A percentile compares a stretch with the other conserved stretches of the same genome.
These are phyloP conservation scores for Acanthamoeba healyi DNA, from an alignment of 208 protist genomes.

Conservation along the genomic window DNA sequence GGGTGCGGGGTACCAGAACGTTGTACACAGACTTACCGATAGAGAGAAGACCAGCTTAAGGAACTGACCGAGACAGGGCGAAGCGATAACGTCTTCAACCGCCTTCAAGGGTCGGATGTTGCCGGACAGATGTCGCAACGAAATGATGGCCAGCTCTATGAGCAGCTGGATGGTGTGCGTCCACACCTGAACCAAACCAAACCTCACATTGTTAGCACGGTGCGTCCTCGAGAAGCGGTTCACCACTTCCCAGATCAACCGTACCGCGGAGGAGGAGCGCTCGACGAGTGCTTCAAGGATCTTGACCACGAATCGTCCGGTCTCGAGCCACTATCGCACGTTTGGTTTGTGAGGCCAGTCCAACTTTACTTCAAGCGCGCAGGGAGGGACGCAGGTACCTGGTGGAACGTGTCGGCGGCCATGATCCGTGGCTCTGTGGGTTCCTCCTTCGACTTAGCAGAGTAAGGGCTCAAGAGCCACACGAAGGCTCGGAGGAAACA, in stretches of 20 bases:
- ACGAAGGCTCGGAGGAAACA: conserved; percentile 5
- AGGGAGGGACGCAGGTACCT: neutral
- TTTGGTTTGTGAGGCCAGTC: neutral
- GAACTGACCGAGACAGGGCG: neutral
- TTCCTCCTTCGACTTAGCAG: conserved; percentile 28
- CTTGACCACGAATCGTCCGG: neutral
- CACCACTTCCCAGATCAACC: neutral
- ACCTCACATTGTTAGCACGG: neutral
- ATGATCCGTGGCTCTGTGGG: conserved; percentile 29
- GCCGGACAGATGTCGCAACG: neutral
- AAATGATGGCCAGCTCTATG: neutral
- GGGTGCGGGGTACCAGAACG: too few species aligned
- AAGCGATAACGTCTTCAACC: neutral
- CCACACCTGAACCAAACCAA: neutral
- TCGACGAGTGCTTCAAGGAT: neutral
- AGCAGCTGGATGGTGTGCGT: neutral
- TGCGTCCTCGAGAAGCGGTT: too few species aligned
- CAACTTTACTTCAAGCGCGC: neutral
- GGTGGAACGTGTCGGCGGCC: conserved; percentile 34
- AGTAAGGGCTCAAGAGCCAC: conserved; percentile 45
- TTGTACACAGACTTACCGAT: too few species aligned
- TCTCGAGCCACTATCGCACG: conserved; percentile 1
- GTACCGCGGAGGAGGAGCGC: neutral
- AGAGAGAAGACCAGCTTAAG: neutral
- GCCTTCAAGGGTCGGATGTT: neutral